phyloP scores from a whole-genome alignment of 768 basidiomycete species.

The Dacryopinax primogenitus region DNA sequence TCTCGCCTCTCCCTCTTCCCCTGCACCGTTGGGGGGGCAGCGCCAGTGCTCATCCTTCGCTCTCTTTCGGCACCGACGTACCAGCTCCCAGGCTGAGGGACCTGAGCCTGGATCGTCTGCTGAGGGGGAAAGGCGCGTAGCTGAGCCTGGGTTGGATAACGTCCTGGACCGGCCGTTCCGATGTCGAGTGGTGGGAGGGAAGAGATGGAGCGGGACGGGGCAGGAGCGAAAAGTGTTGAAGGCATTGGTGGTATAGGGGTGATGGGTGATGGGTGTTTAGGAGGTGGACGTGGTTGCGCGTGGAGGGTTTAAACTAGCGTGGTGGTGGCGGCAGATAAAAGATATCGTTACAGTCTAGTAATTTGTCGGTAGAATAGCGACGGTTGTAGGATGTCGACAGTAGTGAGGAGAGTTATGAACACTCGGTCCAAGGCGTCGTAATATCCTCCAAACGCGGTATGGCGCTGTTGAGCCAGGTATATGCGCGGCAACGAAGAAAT shows the following conservation, averaged over 20 bases:
- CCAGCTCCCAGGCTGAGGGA: background rate
- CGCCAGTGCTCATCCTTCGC: background rate
- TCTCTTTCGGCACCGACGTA: background rate
- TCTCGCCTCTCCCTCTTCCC: conserved; percentile 4
- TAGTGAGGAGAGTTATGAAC: no score
- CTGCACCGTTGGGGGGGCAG: background rate
- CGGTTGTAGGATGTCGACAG: no score
- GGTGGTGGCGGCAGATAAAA: no score
- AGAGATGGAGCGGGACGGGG: background rate
- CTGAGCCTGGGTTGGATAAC: background rate
- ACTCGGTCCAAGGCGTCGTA: no score
- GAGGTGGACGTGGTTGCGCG: background rate
- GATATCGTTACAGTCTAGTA: no score
- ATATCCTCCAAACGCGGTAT: no score
- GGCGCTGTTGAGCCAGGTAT: no score
- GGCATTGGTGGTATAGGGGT: background rate
- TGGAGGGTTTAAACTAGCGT: no score
- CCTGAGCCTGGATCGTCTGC: background rate
- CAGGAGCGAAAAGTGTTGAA: conserved; percentile 1
- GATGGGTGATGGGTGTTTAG: background rate
- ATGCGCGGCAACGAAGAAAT: no score
- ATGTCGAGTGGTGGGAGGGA: background rate
- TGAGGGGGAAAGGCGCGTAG: background rate
- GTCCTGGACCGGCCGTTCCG: background rate
- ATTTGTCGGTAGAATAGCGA: no score